phyloP scores from a whole-genome alignment of 2,329 filamentous ascomycete genomes.

The Aspergillus udagawae region DNA sequence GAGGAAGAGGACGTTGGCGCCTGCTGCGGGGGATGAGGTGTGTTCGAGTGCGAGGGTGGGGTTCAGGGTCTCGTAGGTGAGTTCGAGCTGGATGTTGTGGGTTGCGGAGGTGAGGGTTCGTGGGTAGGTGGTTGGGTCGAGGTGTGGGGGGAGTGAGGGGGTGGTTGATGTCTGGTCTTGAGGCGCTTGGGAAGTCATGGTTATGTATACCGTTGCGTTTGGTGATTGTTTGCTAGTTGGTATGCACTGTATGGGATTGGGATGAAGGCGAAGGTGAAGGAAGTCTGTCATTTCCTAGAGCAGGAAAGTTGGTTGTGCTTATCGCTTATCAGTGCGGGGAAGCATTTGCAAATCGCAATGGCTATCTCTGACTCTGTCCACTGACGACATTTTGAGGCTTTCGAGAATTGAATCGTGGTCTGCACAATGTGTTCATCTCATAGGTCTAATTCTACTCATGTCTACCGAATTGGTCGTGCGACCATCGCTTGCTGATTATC shows the following conservation, averaged over 20 bases:
- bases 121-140: conserved; percentile 40
- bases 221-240: not conserved
- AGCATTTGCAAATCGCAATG: not conserved
- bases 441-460: not conserved
- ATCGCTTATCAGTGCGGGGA: not conserved
- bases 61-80: conserved; percentile 40
- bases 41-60: conserved; percentile 30
- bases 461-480: not conserved
- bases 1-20: conserved; percentile 45
- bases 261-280: not conserved
- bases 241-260: not conserved
- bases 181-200: not conserved
- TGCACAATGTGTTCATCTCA: not conserved
- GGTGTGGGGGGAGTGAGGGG: conserved; percentile 24
- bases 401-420: not conserved
- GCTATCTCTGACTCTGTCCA: not conserved
- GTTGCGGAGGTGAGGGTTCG: conserved; percentile 27
- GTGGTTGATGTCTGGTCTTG: not conserved
- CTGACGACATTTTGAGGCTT: not conserved
- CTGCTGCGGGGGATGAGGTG: conserved; percentile 39
- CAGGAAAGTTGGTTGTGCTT: not conserved
- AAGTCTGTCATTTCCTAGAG: not conserved
- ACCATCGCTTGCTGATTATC: not conserved
- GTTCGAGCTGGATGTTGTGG: conserved; percentile 39
- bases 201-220: not conserved